Evolutionary conservation across 2,329 filamentous ascomycete genomes (phyloP).

Genomic region (Calonectria hawksworthii): DNA sequence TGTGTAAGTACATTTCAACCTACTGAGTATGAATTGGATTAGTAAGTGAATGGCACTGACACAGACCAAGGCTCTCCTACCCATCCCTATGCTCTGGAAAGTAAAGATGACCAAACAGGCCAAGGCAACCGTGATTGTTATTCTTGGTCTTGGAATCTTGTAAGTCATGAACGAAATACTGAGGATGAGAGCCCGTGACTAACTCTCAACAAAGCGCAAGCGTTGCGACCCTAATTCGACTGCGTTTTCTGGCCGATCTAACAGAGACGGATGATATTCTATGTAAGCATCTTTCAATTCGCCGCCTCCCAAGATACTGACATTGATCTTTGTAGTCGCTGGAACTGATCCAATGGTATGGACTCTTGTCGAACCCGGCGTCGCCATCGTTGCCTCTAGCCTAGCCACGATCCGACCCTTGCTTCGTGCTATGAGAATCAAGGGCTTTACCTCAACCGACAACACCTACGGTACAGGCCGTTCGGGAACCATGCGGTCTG

Average conservation of each 20-base stretch:
- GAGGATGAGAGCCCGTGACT: slow-evolving; percentile 9
- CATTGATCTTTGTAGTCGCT: slow-evolving; percentile 50
- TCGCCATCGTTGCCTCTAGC: slow-evolving; percentile 68
- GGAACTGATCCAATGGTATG: slow-evolving; percentile 68
- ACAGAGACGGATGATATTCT: slow-evolving; percentile 61
- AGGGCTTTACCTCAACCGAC: slow-evolving; percentile 61
- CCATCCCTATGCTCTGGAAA: slow-evolving; percentile 68
- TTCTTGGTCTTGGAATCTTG: slow-evolving; percentile 66
- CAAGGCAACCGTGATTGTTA: slow-evolving; percentile 64
- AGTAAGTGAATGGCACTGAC: slow-evolving; percentile 21
- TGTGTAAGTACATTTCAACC: slow-evolving; percentile 53
- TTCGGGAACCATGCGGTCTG: slow-evolving; percentile 45
- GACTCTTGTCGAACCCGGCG: slow-evolving; percentile 69
- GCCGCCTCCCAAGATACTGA: slow-evolving; percentile 31
- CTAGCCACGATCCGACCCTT: slow-evolving; percentile 69
- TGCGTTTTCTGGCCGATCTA: slow-evolving; percentile 63
- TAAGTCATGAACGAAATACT: slow-evolving; percentile 40
- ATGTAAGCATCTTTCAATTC: slow-evolving; percentile 52
- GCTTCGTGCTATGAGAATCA: slow-evolving; percentile 62
- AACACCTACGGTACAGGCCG: slow-evolving; percentile 50
- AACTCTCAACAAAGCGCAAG: slow-evolving; percentile 58
- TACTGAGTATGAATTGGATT: background rate
- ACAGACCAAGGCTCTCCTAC: slow-evolving; percentile 58
- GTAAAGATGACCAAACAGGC: slow-evolving; percentile 67
- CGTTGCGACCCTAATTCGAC: slow-evolving; percentile 66